A percentile compares a stretch with the other conserved stretches of the same genome.
Evolutionary conservation across 768 basidiomycete genomes (phyloP).

Genomic region (Termitomyces sp.): DNA sequence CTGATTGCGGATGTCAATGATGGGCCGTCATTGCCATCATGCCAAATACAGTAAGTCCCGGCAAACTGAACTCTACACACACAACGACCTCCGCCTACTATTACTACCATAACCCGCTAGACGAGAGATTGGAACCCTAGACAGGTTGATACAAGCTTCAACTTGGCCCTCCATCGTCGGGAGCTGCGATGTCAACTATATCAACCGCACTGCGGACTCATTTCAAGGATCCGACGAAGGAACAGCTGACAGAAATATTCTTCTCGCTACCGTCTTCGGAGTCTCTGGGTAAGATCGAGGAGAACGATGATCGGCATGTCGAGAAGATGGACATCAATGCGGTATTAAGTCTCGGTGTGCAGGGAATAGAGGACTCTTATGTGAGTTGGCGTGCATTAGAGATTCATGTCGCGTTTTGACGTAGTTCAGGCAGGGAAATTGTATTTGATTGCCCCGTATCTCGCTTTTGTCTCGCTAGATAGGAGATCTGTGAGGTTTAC

Average conservation of each 20-base stretch:
- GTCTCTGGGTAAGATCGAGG: conserved; percentile 19
- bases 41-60: background rate
- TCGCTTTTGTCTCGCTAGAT: conserved; percentile 88
- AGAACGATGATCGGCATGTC: conserved; percentile 32
- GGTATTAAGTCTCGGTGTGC: conserved; percentile 71
- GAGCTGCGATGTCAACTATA: conserved; percentile 64
- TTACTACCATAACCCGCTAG: background rate
- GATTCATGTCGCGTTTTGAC: conserved; percentile 1
- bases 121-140: background rate
- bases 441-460: conserved; percentile 83
- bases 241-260: conserved; percentile 80
- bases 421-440: conserved; percentile 80
- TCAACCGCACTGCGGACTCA: conserved; percentile 77
- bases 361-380: conserved; percentile 89
- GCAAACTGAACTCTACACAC: background rate
- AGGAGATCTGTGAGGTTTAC: conserved; percentile 90
- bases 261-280: conserved; percentile 71
- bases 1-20: background rate
- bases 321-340: conserved; percentile 88
- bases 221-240: conserved; percentile 91
- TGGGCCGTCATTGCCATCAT: too few relatives aligned
- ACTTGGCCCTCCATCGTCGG: background rate
- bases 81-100: background rate
- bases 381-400: conserved; percentile 47
- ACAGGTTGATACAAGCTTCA: background rate